phyloP scores from a whole-genome alignment of 495 filamentous ascomycete species.

The Cercophora newfieldiana region DNA sequence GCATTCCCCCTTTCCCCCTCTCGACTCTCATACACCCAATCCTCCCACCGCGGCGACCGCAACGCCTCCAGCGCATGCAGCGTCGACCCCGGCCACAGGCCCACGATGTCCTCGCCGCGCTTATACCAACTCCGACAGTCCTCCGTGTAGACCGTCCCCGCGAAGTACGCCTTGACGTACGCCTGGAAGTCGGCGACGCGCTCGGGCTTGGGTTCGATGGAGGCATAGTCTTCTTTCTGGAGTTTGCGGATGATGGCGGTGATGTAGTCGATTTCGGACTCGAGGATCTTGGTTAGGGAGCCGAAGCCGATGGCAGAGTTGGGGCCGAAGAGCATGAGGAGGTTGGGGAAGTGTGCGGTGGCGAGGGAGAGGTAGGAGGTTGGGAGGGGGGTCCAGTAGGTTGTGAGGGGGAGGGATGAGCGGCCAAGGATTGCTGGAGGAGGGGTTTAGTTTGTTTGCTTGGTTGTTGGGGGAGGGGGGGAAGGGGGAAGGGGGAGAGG shows the following conservation, averaged over 20 bases:
- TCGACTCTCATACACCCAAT: slow-evolving; percentile 40
- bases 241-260: slow-evolving; percentile 65
- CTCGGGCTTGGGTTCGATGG: slow-evolving; percentile 51
- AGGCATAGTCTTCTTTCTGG: slow-evolving; percentile 65
- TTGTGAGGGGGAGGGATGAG: slow-evolving; percentile 47
- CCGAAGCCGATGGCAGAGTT: slow-evolving; percentile 60
- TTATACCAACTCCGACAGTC: slow-evolving; percentile 75
- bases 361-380: slow-evolving; percentile 65
- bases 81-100: slow-evolving; percentile 46
- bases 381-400: slow-evolving; percentile 52
- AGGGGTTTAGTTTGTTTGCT: too few relatives aligned
- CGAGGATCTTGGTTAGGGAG: slow-evolving; percentile 54
- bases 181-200: slow-evolving; percentile 62
- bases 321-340: slow-evolving; percentile 61
- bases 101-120: slow-evolving; percentile 36
- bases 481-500: too few relatives aligned
- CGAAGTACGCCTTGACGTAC: slow-evolving; percentile 64
- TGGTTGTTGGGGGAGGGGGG: too few relatives aligned
- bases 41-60: slow-evolving; percentile 47
- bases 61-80: slow-evolving; percentile 47
- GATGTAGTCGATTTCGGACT: slow-evolving; percentile 62
- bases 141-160: slow-evolving; percentile 62
- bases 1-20: slow-evolving; percentile 29
- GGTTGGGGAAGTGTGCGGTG: slow-evolving; percentile 67
- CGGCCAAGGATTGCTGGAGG: slow-evolving; percentile 59